Base-by-base conservation (phyloP, 2,329 filamentous ascomycete genomes). In the Epichloe amarillans region DNA sequence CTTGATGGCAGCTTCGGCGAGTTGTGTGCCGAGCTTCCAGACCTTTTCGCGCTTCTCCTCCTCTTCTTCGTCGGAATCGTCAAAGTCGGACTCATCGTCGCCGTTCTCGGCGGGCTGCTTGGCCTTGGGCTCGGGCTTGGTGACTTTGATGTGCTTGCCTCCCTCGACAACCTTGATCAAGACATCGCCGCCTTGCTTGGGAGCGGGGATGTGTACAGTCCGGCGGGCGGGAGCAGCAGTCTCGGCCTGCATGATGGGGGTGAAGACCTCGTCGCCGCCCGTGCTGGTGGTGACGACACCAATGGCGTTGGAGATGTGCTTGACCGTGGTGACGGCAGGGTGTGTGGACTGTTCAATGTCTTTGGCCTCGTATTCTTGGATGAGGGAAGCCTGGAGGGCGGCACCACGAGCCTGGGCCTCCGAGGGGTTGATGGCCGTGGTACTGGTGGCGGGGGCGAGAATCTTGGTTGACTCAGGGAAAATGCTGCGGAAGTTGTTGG, bases 281-380 rank as follows among this genome's bases (percentile, higher is more conserved):
- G 68, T 63, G 58, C 69, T 75, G 52, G 80, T 71, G 59, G 83
- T 80, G 56, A 95, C 77, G 49, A 97, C 85, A 66, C 93, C 93
- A 56, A 98, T 86, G 55, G 91, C 86, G 64, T 90, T 86, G 60
- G 81, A 76, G 56, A 95, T 83, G 73, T 98, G 93, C 61, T 89
- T 88, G 49, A 94, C 89, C 15, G 90, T 91, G 36, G 91, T 96
- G 56, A 98, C 89, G 64, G 89, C 88, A 49, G 93, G 84, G 74
- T 98, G 91, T 46, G 89, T 95, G 55, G 88, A 95, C 76, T 96
- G 90, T 66, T 94, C 87, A 60, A 98, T 94, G 65, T 97, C 91
- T 58, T 88, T 83, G 59, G 82, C 77, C 61, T 98, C 93, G 69
- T 95, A 98, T 69, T 95, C 91, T 68, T 90, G 83, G 67, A 98